Conservation (phyloP, 208 protist species). For the Strigomonas culicis region DNA sequence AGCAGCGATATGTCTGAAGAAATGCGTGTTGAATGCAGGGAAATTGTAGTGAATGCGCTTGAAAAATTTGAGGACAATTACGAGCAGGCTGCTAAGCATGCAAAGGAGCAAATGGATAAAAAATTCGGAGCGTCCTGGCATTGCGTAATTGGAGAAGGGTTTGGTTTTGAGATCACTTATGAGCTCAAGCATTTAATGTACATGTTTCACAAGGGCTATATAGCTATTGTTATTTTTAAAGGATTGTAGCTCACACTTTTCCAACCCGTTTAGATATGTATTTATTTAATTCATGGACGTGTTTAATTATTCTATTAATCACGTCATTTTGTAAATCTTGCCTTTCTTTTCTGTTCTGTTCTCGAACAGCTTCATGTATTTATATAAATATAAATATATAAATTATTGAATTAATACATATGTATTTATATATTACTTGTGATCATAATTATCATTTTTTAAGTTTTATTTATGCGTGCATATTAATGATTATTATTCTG, state of each 20-base stretch:
- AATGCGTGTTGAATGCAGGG: slow-evolving; percentile 91
- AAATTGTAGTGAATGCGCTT: slow-evolving; percentile 93
- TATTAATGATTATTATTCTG: neutral
- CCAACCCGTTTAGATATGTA: neutral
- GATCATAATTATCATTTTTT: slow-evolving; percentile 15
- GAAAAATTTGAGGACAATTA: slow-evolving; percentile 92
- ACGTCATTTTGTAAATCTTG: neutral
- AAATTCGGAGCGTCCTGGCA: slow-evolving; percentile 94
- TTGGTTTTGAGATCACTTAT: slow-evolving; percentile 93
- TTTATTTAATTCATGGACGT: too few relatives aligned
- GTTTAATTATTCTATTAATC: slow-evolving; percentile 5
- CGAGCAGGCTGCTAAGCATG: slow-evolving; percentile 90
- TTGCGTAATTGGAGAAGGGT: slow-evolving; percentile 94
- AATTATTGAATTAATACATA: neutral
- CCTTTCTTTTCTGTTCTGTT: neutral
- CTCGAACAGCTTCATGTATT: neutral
- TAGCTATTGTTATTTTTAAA: slow-evolving; percentile 95
- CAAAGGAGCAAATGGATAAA: slow-evolving; percentile 95
- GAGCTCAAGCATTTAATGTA: slow-evolving; percentile 94
- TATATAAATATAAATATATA: neutral
- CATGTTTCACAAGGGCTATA: slow-evolving; percentile 92
- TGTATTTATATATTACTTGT: neutral
- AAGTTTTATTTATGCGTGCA: neutral
- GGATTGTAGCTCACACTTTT: slow-evolving; percentile 42
- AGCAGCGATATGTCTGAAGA: slow-evolving; percentile 95